Conservation (phyloP, 306 rosid species). For the Citrullus mucosospermus region DNA sequence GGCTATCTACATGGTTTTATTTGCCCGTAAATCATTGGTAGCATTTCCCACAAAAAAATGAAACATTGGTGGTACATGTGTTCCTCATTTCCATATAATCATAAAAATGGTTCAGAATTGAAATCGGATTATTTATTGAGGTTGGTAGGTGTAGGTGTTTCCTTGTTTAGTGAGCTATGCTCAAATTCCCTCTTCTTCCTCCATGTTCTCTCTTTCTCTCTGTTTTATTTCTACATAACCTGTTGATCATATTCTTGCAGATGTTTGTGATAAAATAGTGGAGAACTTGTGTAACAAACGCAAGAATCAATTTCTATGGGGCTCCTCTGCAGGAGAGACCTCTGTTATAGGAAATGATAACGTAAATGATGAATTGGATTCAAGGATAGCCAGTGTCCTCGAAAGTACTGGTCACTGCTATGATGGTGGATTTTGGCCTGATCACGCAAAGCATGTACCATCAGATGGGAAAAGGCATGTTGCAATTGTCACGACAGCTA, state of each 20-base stretch:
- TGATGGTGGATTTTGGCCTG: slow-evolving; percentile 90
- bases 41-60: too few species aligned
- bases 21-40: not conserved
- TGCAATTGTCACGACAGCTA: slow-evolving; percentile 96
- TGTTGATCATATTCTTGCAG: slow-evolving; percentile 27
- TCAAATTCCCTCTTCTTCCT: not conserved
- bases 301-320: slow-evolving; percentile 46
- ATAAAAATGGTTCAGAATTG: not conserved
- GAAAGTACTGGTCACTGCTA: slow-evolving; percentile 83
- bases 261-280: slow-evolving; percentile 78
- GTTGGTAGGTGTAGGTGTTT: too few species aligned
- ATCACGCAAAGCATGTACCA: slow-evolving; percentile 45
- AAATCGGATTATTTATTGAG: not conserved
- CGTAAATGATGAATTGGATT: slow-evolving; percentile 61
- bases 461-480: slow-evolving; percentile 55
- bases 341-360: slow-evolving; percentile 53
- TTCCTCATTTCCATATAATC: not conserved
- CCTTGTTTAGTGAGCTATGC: not conserved
- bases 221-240: not conserved
- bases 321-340: slow-evolving; percentile 53
- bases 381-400: slow-evolving; percentile 85
- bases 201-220: not conserved
- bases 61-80: not conserved
- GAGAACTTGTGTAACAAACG: slow-evolving; percentile 78
- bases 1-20: not conserved